Conservation (phyloP, 140 eudicot genomes). For the Erigeron philadelphicus region DNA sequence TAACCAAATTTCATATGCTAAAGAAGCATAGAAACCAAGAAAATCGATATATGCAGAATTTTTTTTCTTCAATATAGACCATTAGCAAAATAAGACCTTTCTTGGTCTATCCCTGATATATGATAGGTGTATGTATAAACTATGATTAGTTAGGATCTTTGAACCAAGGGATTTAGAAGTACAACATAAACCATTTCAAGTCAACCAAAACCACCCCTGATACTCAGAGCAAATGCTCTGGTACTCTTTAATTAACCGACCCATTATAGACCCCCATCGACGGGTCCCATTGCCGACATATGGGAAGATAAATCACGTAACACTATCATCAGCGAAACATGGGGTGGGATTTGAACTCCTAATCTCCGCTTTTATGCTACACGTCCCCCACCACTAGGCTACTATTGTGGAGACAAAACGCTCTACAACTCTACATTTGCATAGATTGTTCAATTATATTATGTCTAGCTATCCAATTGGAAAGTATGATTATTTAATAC, state of each 20-base stretch:
- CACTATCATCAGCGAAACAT: too few species aligned
- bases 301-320: too few species aligned
- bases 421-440: neutral
- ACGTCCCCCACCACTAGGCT: too few species aligned
- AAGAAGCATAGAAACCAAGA: slow-evolving; percentile 14
- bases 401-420: too few species aligned
- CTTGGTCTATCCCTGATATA: slow-evolving; percentile 4
- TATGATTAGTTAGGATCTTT: slow-evolving; percentile 3
- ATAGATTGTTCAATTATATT: neutral
- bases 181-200: slow-evolving; percentile 15
- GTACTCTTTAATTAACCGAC: too few species aligned
- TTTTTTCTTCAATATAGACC: slow-evolving; percentile 1
- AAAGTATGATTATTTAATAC: slow-evolving; percentile 15
- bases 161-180: slow-evolving; percentile 1
- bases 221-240: too few species aligned
- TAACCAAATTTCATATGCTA: slow-evolving; percentile 9
- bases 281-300: too few species aligned
- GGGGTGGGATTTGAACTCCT: too few species aligned
- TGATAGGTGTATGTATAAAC: slow-evolving; percentile 1
- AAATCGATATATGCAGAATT: slow-evolving; percentile 7
- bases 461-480: neutral
- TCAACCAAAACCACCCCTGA: neutral
- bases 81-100: slow-evolving; percentile 18
- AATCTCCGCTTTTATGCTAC: too few species aligned
- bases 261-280: too few species aligned